A percentile compares a stretch with the other conserved stretches of the same genome.
Conservation (phyloP, 2,329 filamentous ascomycete genomes). For the Ascocoryne sarcoides region DNA sequence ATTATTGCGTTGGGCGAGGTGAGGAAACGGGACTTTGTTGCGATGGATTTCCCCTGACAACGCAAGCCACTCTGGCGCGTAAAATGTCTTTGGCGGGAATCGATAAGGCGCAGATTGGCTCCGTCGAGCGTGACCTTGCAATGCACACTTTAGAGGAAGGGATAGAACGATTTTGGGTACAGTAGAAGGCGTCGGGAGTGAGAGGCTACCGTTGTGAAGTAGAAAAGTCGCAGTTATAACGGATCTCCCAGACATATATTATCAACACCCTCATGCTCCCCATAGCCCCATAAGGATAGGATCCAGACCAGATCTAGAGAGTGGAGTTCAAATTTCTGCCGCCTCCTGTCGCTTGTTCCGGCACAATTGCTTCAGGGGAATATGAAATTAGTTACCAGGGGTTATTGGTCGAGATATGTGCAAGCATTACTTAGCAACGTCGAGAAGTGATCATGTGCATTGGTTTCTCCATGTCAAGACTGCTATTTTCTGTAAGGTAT, state of each 20-base stretch:
- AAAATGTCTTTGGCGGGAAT: neutral
- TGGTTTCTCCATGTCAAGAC: too few species aligned
- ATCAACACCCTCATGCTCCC: too few species aligned
- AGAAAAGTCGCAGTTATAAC: too few species aligned
- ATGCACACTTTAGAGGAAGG: neutral
- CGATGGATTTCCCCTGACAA: neutral
- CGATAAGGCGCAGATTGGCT: neutral
- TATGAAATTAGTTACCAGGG: neutral
- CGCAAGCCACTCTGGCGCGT: neutral
- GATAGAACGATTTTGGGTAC: neutral
- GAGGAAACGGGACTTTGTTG: too few species aligned
- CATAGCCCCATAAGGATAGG: too few species aligned
- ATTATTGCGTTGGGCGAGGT: too few species aligned
- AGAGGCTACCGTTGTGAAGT: too few species aligned
- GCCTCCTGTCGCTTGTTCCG: neutral
- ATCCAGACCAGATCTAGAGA: neutral
- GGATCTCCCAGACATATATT: too few species aligned
- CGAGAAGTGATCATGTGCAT: too few species aligned
- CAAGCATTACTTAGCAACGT: too few species aligned
- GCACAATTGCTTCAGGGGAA: slow-evolving; percentile 6
- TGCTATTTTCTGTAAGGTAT: too few species aligned
- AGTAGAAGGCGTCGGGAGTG: neutral
- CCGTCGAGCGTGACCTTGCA: neutral
- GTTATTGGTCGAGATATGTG: too few species aligned
- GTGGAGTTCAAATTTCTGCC: neutral